Conservation (phyloP, 768 basidiomycete species). For the Rhizopogon vesiculosus region DNA sequence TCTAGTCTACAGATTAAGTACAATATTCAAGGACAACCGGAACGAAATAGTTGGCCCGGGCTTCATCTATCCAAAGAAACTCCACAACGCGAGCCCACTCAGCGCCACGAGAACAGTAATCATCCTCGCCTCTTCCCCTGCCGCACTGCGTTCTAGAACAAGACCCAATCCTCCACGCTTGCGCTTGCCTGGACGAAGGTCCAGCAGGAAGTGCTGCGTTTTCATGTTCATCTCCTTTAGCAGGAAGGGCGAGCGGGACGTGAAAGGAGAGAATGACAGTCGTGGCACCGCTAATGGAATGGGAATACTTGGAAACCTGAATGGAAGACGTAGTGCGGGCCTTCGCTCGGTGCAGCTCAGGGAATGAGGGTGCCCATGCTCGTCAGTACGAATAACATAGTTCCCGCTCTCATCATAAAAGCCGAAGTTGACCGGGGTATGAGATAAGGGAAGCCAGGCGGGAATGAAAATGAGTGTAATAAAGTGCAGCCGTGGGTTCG, state of each 20-base stretch:
- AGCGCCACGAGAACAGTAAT: slow-evolving; percentile 21
- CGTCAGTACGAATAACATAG: slow-evolving; percentile 55
- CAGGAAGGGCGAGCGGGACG: slow-evolving; percentile 34
- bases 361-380: slow-evolving; percentile 57
- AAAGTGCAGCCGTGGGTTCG: slow-evolving; percentile 59
- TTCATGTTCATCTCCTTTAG: slow-evolving; percentile 15
- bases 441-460: slow-evolving; percentile 45
- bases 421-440: slow-evolving; percentile 38
- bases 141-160: slow-evolving; percentile 51
- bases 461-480: slow-evolving; percentile 68
- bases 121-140: slow-evolving; percentile 59
- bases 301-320: slow-evolving; percentile 20
- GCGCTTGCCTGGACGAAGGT: slow-evolving; percentile 29
- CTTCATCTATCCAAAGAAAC: slow-evolving; percentile 19
- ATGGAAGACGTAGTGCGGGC: slow-evolving; percentile 17
- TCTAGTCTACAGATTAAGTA: neutral
- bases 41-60: neutral
- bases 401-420: slow-evolving; percentile 40
- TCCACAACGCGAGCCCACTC: slow-evolving; percentile 26
- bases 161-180: slow-evolving; percentile 39
- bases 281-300: slow-evolving; percentile 24
- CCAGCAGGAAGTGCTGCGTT: slow-evolving; percentile 20
- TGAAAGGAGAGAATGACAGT: slow-evolving; percentile 12
- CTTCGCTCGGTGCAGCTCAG: slow-evolving; percentile 49
- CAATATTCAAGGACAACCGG: too few species aligned